Evolutionary conservation across 257 asterid species (phyloP), one percentile per base, ranked within the genome.

Genomic region (Nicotiana sylvestris): DNA sequence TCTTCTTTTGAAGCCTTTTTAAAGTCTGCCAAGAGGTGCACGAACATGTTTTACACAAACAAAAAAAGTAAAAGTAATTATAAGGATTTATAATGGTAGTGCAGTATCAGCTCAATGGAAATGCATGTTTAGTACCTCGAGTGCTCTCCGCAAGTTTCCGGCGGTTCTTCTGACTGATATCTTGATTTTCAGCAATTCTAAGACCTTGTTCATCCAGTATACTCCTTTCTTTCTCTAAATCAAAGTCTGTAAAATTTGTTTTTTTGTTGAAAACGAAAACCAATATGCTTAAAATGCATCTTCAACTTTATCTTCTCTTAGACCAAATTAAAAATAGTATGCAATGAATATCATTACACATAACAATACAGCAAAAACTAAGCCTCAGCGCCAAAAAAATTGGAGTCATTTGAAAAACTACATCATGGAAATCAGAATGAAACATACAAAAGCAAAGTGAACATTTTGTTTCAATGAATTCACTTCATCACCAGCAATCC

Each of bases 61-160:
- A 56, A 56, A 56, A 56, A 16, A 56, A 16, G 21, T 4, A 56
- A 16, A 56, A 13, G n/a, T 56, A 56, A 56, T 56, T 56, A 56
- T 56, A 56, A 56, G 0, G 61, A 56, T 56, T 56, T 56, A 5
- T 17, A 56, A 16, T 16, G n/a, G n/a, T 56, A 13, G 61, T 56
- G 61, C 61, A 0, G 7, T 13, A 56, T 16, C 21, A 56, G 7
- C 61, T 5, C 61, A 13, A 16, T 56, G 61, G 61, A 56, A 55
- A 56, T 56, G 64, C 16, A 29, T 46, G 37, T 29, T 37, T 35
- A 82, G 78, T 88, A 93, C 99, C 98, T 93, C 99, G 91, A 83
- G 98, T 95, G 91, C 93, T 95, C 88, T 95, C 99, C 62, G 99
- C 98, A 85, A 95, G 99, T 92, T 91, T 95, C 85, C 98, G 89